Conservation (phyloP, 768 basidiomycete genomes). For the Psilocybe tampanensis region DNA sequence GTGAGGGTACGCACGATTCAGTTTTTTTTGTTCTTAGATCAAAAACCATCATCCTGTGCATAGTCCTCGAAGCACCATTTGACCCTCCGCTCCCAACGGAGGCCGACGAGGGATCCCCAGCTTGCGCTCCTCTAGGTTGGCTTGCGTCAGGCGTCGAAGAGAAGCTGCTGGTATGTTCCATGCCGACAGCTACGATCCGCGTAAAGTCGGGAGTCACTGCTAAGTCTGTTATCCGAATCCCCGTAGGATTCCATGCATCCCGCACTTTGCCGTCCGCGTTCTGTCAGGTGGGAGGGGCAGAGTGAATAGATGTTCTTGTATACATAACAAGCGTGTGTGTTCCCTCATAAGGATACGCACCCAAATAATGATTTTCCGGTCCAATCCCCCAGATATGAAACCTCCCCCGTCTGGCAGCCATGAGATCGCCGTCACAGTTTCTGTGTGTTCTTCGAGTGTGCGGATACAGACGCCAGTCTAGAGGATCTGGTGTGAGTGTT, state of each 20-base stretch:
- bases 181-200: conserved; percentile 84
- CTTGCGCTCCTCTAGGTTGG: conserved; percentile 26
- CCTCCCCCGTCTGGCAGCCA: conserved; percentile 91
- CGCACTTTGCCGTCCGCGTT: conserved; percentile 71
- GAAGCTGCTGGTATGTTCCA: conserved; percentile 37
- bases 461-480: conserved; percentile 78
- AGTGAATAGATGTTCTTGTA: conserved; percentile 12
- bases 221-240: conserved; percentile 86
- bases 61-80: conserved; percentile 35
- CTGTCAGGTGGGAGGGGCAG: conserved; percentile 40
- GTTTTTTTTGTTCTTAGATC: conserved; percentile 69
- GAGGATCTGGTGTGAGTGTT: conserved; percentile 15
- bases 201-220: conserved; percentile 84
- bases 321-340: conserved; percentile 12
- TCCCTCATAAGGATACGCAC: conserved; percentile 42
- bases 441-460: conserved; percentile 69
- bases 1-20: conserved; percentile 56
- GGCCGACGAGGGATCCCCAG: conserved; percentile 36
- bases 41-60: conserved; percentile 76
- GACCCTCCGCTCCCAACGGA: conserved; percentile 30
- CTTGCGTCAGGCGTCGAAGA: conserved; percentile 21
- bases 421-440: conserved; percentile 82
- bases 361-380: conserved; percentile 84
- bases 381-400: conserved; percentile 88
- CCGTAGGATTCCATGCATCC: conserved; percentile 67